Conservation (phyloP, 2,329 filamentous ascomycete species). For the Trichophyton rubrum region DNA sequence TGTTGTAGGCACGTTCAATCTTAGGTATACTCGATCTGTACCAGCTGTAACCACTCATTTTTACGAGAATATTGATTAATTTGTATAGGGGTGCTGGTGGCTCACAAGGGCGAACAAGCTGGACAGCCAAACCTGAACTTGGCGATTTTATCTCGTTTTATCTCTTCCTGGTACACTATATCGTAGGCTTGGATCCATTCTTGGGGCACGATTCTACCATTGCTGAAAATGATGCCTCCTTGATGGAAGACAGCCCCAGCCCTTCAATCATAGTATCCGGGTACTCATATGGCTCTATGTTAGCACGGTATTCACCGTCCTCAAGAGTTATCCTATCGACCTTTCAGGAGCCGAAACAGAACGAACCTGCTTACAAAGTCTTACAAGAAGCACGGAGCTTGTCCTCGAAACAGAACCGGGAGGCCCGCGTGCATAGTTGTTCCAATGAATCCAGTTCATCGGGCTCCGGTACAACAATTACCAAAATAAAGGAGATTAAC, state of each 20-base stretch:
- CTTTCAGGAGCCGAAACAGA: constrained; percentile 45
- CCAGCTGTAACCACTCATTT: not conserved
- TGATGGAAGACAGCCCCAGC: constrained; percentile 6
- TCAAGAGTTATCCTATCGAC: constrained; percentile 45
- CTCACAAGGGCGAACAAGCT: constrained; percentile 69
- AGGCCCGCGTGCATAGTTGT: constrained; percentile 16
- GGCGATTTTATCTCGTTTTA: constrained; percentile 71
- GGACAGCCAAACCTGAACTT: constrained; percentile 70
- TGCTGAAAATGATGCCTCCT: constrained; percentile 8
- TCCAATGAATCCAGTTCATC: not conserved
- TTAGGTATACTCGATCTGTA: constrained; percentile 46
- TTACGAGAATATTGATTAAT: not conserved
- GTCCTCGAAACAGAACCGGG: constrained; percentile 49
- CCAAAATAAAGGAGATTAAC: constrained; percentile 7
- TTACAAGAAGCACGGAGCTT: constrained; percentile 56
- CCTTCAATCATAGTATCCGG: constrained; percentile 52
- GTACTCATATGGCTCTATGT: constrained; percentile 83
- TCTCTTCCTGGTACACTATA: constrained; percentile 67
- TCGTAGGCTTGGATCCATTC: constrained; percentile 42
- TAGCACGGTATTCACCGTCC: constrained; percentile 58
- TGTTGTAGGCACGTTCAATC: constrained; percentile 81
- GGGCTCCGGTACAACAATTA: too few species aligned
- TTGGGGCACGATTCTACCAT: too few species aligned
- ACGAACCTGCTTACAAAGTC: constrained; percentile 44
- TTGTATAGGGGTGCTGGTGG: constrained; percentile 56